Evolutionary conservation across 108 stramenopile species (phyloP).

Genomic region (Cylindrotheca closterium): DNA sequence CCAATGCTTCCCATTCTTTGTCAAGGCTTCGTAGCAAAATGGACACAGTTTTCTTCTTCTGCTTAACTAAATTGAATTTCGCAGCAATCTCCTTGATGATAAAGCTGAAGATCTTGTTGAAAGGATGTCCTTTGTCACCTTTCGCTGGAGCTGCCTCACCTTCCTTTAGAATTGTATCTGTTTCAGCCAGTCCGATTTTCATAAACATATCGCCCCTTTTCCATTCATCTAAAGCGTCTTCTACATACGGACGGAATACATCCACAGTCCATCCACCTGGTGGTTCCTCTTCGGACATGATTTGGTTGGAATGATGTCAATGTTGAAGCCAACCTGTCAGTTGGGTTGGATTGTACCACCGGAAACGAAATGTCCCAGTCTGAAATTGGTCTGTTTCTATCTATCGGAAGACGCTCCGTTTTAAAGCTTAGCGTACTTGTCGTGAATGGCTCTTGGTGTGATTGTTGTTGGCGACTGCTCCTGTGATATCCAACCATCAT

Average conservation of each 20-base stretch:
- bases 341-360: too few species aligned
- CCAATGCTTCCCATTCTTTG: constrained; percentile 5
- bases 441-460: too few species aligned
- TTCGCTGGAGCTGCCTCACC: constrained; percentile 5
- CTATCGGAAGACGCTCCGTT: too few species aligned
- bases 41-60: constrained; percentile 1
- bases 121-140: constrained; percentile 6
- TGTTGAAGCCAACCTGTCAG: too few species aligned
- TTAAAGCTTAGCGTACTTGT: too few species aligned
- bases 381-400: too few species aligned
- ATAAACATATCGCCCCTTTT: constrained; percentile 11
- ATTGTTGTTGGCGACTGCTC: too few species aligned
- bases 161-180: constrained; percentile 7
- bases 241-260: not conserved
- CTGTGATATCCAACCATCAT: too few species aligned
- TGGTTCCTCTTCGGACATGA: not conserved
- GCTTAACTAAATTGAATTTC: not conserved
- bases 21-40: not conserved
- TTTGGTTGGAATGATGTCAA: not conserved
- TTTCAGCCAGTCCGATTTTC: not conserved
- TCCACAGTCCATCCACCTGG: not conserved
- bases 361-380: too few species aligned
- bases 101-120: constrained; percentile 7
- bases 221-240: constrained; percentile 7
- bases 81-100: constrained; percentile 1